phyloP scores from a whole-genome alignment of 345 rosid genomes.

The Brassica carinata region DNA sequence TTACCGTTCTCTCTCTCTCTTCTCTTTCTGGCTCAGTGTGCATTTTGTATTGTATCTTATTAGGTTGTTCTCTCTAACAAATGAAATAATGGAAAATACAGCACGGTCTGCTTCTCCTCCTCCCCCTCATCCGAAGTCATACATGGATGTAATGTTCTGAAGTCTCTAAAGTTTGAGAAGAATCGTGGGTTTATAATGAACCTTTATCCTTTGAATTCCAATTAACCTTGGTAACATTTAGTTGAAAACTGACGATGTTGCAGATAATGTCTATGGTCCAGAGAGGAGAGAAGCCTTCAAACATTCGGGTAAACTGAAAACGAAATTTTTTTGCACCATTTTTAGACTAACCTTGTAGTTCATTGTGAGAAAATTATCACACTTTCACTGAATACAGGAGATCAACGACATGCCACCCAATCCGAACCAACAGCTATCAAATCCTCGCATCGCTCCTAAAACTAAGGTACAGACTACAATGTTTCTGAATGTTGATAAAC shows the following conservation, averaged over 20 bases:
- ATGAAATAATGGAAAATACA: slow-evolving; percentile 39
- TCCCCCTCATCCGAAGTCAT: slow-evolving; percentile 89
- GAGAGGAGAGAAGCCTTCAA: slow-evolving; percentile 95
- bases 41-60: slow-evolving; percentile 4
- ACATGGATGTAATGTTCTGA: slow-evolving; percentile 72
- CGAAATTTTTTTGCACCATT: slow-evolving; percentile 1
- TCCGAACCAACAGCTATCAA: slow-evolving; percentile 73
- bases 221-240: not conserved
- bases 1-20: slow-evolving; percentile 41
- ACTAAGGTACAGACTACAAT: slow-evolving; percentile 58
- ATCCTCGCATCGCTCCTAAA: slow-evolving; percentile 74
- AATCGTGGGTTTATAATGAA: slow-evolving; percentile 11
- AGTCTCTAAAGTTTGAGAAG: not conserved
- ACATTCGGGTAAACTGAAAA: slow-evolving; percentile 60
- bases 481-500: not conserved
- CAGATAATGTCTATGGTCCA: slow-evolving; percentile 95
- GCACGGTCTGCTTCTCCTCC: slow-evolving; percentile 84
- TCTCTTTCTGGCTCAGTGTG: not conserved
- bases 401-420: slow-evolving; percentile 87
- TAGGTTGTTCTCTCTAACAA: slow-evolving; percentile 29
- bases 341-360: not conserved
- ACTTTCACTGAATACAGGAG: slow-evolving; percentile 55
- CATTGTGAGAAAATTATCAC: slow-evolving; percentile 1
- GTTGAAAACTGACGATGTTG: slow-evolving; percentile 23
- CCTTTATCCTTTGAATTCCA: not conserved